phyloP scores from a whole-genome alignment of 495 filamentous ascomycete genomes.

The Pyrenopolyporus hunteri region DNA sequence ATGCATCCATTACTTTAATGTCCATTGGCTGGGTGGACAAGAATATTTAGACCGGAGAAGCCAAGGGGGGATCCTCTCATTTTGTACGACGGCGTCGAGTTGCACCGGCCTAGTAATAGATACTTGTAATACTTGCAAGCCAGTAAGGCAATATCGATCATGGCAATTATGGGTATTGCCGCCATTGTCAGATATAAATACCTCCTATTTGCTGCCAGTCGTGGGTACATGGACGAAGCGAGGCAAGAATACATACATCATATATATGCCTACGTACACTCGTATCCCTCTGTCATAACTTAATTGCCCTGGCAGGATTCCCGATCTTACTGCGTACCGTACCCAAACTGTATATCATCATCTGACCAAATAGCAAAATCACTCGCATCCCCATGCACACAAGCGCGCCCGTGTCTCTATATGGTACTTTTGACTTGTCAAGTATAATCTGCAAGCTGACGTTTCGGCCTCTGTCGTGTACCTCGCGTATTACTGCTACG shows the following conservation, averaged over 20 bases:
- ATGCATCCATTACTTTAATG: background rate
- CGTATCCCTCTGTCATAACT: no score
- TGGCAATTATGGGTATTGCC: no score
- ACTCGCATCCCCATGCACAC: constrained; percentile 15
- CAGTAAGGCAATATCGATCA: no score
- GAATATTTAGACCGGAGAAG: constrained; percentile 9
- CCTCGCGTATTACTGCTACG: background rate
- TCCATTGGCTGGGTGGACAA: constrained; percentile 9
- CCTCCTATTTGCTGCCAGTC: background rate
- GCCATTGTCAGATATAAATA: background rate
- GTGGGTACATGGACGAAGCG: background rate
- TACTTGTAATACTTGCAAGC: background rate
- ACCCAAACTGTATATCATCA: no score
- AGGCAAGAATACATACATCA: no score
- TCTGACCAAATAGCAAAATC: constrained; percentile 8
- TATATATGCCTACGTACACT: background rate
- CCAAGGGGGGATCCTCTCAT: background rate
- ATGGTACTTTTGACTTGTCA: background rate
- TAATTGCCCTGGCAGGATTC: no score
- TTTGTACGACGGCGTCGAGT: background rate
- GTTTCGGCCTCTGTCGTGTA: constrained; percentile 4
- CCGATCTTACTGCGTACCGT: no score
- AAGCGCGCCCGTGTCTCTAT: background rate
- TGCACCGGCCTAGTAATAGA: background rate
- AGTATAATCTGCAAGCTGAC: constrained; percentile 5